Base-by-base conservation (phyloP, 306 rosid genomes). In the Acacia melanoxylon region DNA sequence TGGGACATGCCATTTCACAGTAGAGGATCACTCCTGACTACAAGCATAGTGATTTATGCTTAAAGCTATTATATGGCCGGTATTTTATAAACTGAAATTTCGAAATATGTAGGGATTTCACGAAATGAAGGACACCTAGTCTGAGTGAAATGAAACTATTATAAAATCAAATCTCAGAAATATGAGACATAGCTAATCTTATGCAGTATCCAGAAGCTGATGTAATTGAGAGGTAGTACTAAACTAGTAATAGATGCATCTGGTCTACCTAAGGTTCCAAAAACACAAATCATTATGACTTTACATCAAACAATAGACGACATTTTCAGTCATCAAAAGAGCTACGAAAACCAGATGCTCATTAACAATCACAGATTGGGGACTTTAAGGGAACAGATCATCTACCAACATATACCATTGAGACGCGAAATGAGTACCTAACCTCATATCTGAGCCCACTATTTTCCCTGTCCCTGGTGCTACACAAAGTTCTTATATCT, bases 381-480 rank as follows among this genome's bases (percentile, higher is more conserved):
- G 24, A 33, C 27, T 15, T 8, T 2, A 33, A 35, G 25, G 25
- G 72, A 68, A 68, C 17, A 4, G 27, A 68, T 40, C 31, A 40
- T 68, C 51, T 40, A 45, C 51, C 49, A 22, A n/a, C 9, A 68
- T 40, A 67, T 6, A 24, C 54, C 54, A 70, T 44, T 48, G 61
- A 72, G 35, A 35, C 40, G 51, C 45, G 8, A 80, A 77, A 73
- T 20, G n/a, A 22, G 59, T 73, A 14, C 68, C 58, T 77, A 77
- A 72, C 44, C 27, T 65, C 72, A 59, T 44, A 76, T 22, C 31
- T 1, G 46, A 62, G 37, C 10, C 9, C 31, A 35, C 20, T 15
- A 56, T 35, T 9, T 24, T 54, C 35, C 12, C 33, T 1, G 27
- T 20, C 74, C 73, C 27, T 20, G 72, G 15, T 45, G 54, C 78